Evolutionary conservation across 1,139 yeast species (phyloP).

Genomic region (Diutina siamensis): DNA sequence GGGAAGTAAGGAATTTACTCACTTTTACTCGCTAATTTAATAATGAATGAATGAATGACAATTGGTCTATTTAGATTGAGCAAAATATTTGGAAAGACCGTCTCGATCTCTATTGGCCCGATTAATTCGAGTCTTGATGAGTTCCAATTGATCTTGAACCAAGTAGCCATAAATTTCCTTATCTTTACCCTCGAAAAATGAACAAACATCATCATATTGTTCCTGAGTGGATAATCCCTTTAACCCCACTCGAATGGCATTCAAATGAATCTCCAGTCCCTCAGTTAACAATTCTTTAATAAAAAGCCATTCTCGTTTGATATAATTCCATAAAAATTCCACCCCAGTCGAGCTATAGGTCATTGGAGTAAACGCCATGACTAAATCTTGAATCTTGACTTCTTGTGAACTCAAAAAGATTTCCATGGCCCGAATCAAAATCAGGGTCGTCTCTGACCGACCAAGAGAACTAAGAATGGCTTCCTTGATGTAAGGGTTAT

Average conservation of each 20-base stretch:
- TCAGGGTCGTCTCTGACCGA: not conserved
- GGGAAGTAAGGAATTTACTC: constrained; percentile 32
- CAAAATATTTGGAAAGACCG: not conserved
- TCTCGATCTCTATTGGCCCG: not conserved
- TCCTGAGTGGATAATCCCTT: not conserved
- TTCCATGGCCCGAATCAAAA: not conserved
- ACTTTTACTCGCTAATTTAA: constrained; percentile 20
- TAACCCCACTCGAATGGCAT: not conserved
- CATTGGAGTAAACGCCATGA: not conserved
- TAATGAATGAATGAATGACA: not conserved
- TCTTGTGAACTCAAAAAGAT: not conserved
- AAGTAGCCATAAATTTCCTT: not conserved
- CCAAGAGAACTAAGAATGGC: not conserved
- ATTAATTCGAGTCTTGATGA: not conserved
- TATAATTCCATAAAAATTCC: not conserved
- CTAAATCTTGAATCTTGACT: not conserved
- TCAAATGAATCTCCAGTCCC: not conserved
- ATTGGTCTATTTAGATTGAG: not conserved
- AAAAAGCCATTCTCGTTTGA: not conserved
- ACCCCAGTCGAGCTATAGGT: not conserved
- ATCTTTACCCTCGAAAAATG: not conserved
- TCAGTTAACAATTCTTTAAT: not conserved
- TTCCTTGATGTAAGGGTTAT: not conserved
- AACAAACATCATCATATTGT: not conserved
- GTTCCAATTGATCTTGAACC: not conserved